Evolutionary conservation across 169 alveolate species (phyloP).

Genomic region (Perkinsus chesapeaki): DNA sequence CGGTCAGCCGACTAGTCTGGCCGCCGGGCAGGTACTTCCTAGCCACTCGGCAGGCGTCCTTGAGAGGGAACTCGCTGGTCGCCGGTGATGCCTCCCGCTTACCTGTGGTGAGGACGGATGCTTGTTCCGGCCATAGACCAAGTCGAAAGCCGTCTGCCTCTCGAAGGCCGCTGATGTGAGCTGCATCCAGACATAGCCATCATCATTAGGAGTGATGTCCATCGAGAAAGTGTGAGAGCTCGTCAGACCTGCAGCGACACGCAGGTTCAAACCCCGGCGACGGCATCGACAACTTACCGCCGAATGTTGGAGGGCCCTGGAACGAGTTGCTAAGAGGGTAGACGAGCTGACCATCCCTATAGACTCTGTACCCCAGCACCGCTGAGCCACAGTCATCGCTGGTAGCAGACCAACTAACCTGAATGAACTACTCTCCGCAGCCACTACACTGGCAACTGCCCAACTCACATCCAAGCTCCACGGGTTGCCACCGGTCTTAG

Average conservation of each 20-base stretch:
- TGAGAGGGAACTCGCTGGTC: not conserved
- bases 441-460: not conserved
- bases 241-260: not conserved
- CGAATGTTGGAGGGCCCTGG: not conserved
- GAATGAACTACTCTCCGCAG: not conserved
- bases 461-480: not conserved
- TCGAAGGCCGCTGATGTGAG: not conserved
- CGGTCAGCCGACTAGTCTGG: not conserved
- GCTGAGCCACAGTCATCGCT: slow-evolving; percentile 22
- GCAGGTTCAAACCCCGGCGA: not conserved
- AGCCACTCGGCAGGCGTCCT: not conserved
- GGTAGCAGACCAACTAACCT: not conserved
- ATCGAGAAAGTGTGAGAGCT: not conserved
- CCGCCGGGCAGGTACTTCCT: not conserved
- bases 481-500: not conserved
- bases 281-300: not conserved
- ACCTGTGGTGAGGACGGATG: not conserved
- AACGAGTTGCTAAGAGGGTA: slow-evolving; percentile 29
- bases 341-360: slow-evolving; percentile 22
- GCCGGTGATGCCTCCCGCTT: not conserved
- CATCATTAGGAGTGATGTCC: not conserved
- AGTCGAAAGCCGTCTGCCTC: not conserved
- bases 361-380: slow-evolving; percentile 22
- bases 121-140: not conserved
- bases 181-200: not conserved